Evolutionary conservation across 2,329 filamentous ascomycete genomes (phyloP), one percentile per base, ranked within the genome.

Genomic region (Lachnellula occidentalis): DNA sequence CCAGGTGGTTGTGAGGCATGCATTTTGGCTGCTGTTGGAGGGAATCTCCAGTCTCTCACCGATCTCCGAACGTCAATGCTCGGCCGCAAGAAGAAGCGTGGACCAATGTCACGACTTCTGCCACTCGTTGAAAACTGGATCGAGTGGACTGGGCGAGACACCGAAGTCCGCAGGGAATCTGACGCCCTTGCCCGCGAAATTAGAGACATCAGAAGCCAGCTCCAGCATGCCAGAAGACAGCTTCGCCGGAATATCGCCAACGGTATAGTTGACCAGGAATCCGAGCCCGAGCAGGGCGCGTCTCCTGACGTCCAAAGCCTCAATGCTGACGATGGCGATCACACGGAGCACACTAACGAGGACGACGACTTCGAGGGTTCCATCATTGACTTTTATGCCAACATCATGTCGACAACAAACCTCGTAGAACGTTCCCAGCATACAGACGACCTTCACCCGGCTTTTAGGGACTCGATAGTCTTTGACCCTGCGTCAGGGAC

Each of bases 1-100:
- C 54, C 57, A 46, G 70, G 64, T 11, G 67, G 69, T 15, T 83
- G 80, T 57, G 74, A 80, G 60, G 78, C 77, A 1, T 83, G 80
- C 57, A 74, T 79, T 31, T 64, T 82, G 15, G 71, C 76, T 2
- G 70, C 71, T 5, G 62, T 82, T 1, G 78, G 78, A 4, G 74
- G 74, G 1, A 69, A 70, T 24, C 65, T 63, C 5, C 66, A 71
- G 19, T 57, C 73, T 2, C 66, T 82, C 3, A 62, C 69, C 5
- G 76, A 78, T 59, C 61, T 82, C 36, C 66, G 74, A 31, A 73
- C 75, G 4, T 67, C 70, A 45, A 60, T 80, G 50, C 19, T 73
- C 8, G 71, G 72, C 24, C 48, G 53, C 34, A 60, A 53, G 46
- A 63, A 55, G 51, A 63, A 53, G n/a, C 15, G 50, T 2, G 42